Percentiles rank a stretch among this genome's conserved stretches.
These are phyloP conservation scores for Gloeostereum incarnatum DNA, from an alignment of 768 basidiomycete genomes.

Conservation along the genomic window DNA sequence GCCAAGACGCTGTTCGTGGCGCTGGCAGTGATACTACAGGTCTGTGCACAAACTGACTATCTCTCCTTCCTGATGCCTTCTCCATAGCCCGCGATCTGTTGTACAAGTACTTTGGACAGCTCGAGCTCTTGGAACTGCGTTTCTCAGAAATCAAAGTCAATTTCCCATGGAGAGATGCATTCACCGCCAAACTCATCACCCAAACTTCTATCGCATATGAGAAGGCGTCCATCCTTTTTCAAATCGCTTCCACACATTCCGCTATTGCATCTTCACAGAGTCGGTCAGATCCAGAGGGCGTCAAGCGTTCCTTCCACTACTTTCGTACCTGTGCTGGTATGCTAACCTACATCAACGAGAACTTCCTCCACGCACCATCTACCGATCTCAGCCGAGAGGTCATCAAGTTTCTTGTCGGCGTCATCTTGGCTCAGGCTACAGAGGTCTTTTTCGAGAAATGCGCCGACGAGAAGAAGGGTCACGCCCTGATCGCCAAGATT, in stretches of 20 bases:
- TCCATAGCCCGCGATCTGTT: slow-evolving; percentile 76
- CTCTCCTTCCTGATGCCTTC: slow-evolving; percentile 2
- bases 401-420: slow-evolving; percentile 81
- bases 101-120: slow-evolving; percentile 99
- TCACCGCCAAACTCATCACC: slow-evolving; percentile 86
- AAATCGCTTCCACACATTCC: slow-evolving; percentile 91
- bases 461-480: slow-evolving; percentile 84
- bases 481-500: slow-evolving; percentile 72
- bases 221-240: slow-evolving; percentile 96
- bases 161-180: slow-evolving; percentile 96
- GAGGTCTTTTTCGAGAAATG: slow-evolving; percentile 96
- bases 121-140: slow-evolving; percentile 92
- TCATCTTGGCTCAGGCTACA: slow-evolving; percentile 89
- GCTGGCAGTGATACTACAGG: slow-evolving; percentile 96
- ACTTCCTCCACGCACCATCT: slow-evolving; percentile 95
- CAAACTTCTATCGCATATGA: slow-evolving; percentile 97
- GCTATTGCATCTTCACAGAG: slow-evolving; percentile 82
- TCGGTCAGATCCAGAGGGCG: slow-evolving; percentile 81
- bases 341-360: slow-evolving; percentile 98
- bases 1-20: slow-evolving; percentile 93
- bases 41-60: too few species aligned
- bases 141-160: slow-evolving; percentile 95
- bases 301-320: slow-evolving; percentile 91
- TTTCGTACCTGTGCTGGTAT: slow-evolving; percentile 88
- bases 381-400: slow-evolving; percentile 93